Evolutionary conservation across 768 basidiomycete species (phyloP).

Genomic region (Coprinopsis sp.): DNA sequence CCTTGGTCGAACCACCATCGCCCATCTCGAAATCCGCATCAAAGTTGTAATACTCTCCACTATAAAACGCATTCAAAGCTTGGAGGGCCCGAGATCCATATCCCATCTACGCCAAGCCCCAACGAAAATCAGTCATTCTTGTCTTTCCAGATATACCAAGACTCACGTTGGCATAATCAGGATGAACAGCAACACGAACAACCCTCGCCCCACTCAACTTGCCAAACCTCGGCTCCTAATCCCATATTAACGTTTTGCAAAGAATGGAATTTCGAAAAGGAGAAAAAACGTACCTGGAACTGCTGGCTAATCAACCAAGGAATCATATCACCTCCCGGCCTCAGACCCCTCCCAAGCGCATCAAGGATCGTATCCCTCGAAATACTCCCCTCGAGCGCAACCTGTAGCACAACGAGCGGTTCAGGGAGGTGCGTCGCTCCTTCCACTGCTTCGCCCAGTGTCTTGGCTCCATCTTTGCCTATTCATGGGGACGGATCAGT

Average conservation of each 20-base stretch:
- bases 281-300: too few relatives aligned
- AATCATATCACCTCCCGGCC: constrained; percentile 94
- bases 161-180: constrained; percentile 85
- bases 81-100: constrained; percentile 90
- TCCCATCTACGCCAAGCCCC: constrained; percentile 74
- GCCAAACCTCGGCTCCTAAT: constrained; percentile 90
- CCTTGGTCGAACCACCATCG: constrained; percentile 62
- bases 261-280: too few relatives aligned
- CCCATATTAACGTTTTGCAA: too few relatives aligned
- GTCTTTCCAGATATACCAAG: background rate
- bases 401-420: constrained; percentile 92
- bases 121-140: constrained; percentile 8
- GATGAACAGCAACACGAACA: constrained; percentile 92
- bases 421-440: constrained; percentile 75
- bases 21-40: constrained; percentile 53
- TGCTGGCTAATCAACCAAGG: constrained; percentile 95
- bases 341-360: constrained; percentile 73
- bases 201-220: constrained; percentile 85
- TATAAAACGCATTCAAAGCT: constrained; percentile 85
- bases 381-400: constrained; percentile 93
- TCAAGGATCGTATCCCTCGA: constrained; percentile 83
- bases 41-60: constrained; percentile 85
- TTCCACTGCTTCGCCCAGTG: background rate
- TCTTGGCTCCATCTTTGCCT: constrained; percentile 54
- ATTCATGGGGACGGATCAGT: too few relatives aligned